These are phyloP conservation scores for Podospora australis DNA, from an alignment of 495 filamentous ascomycete genomes.

Conservation along the genomic window DNA sequence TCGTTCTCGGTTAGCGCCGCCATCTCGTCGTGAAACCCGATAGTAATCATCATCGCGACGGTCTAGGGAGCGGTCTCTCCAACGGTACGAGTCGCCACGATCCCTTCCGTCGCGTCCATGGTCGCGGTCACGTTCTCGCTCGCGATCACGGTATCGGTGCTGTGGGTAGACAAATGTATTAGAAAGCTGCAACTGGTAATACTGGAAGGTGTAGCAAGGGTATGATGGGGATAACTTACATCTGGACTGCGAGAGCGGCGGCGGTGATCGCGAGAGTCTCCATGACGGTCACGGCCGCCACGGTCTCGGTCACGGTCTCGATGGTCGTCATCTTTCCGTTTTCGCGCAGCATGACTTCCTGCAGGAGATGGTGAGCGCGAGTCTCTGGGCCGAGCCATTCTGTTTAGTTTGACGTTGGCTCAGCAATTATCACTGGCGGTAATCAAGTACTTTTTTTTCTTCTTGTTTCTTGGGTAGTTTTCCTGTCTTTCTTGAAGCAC, in stretches of 20 bases:
- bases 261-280: constrained; percentile 60
- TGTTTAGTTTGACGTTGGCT: constrained; percentile 39
- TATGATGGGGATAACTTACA: constrained; percentile 42
- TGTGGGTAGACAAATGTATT: constrained; percentile 31
- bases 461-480: no score
- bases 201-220: no score
- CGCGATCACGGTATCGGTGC: constrained; percentile 51
- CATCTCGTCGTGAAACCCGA: constrained; percentile 46
- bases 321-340: constrained; percentile 71
- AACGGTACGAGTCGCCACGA: constrained; percentile 56
- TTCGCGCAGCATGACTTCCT: constrained; percentile 79
- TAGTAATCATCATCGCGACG: constrained; percentile 66
- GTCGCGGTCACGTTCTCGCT: constrained; percentile 41
- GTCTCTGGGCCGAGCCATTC: constrained; percentile 86
- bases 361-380: constrained; percentile 93
- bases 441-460: constrained; percentile 46
- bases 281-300: constrained; percentile 48
- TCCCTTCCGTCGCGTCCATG: constrained; percentile 50
- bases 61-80: constrained; percentile 69
- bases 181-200: constrained; percentile 18
- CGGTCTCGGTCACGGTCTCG: constrained; percentile 58
- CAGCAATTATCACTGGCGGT: constrained; percentile 54
- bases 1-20: constrained; percentile 26
- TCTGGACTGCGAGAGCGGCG: constrained; percentile 67
- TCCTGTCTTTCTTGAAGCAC: no score